Base-by-base conservation (phyloP, 2,329 filamentous ascomycete species). In the Curvularia verruculosa region DNA sequence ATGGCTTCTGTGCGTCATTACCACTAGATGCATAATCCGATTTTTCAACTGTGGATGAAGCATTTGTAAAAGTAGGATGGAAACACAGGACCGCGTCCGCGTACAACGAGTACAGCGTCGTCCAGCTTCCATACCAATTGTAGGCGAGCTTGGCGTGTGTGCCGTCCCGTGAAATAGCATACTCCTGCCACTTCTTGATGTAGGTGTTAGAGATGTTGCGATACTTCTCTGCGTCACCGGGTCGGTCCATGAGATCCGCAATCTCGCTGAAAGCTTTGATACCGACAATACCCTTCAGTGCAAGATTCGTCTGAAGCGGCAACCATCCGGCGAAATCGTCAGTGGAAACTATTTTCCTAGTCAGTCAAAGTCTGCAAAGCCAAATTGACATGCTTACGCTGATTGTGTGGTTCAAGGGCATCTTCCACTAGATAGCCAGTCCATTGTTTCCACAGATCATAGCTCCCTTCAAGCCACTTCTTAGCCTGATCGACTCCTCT, bases 31-130 rank as follows among this genome's bases (percentile, higher is more conserved):
- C 58, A 19, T 61, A 65, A 2, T 34, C 36, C 31, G 29, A 19
- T 2, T 43, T 21, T 9, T 52, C 34, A 34, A 57, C 44, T n/a
- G 36, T 36, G 13, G 55, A 53, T 44, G 69, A 64, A 26, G 61
- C 41, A 34, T 78, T 71, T 3, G 80, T 80, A 54, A 78, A 77
- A 24, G 81, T 80, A 26, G 85, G 81, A 68, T 93, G 90, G 80
- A 95, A 95, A 78, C 91, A 95, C 31, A 95, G 84, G 21, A 94
- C 81, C 26, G 85, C 86, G 77, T 96, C 91, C 13, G 88, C 86
- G 77, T 91, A 96, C 24, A 96, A 83, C 71, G 92, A 94, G 81
- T 96, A 96, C 34, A 96, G 83, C 0, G 89, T 92, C 6, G 90
- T 92, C 89, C 90, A 93, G 49, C 88, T 91, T 13, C 89, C 89